Percentiles rank a stretch among this genome's conserved stretches.
Conservation (phyloP, 148 eudicot species). For the Chenopodium suecicum region DNA sequence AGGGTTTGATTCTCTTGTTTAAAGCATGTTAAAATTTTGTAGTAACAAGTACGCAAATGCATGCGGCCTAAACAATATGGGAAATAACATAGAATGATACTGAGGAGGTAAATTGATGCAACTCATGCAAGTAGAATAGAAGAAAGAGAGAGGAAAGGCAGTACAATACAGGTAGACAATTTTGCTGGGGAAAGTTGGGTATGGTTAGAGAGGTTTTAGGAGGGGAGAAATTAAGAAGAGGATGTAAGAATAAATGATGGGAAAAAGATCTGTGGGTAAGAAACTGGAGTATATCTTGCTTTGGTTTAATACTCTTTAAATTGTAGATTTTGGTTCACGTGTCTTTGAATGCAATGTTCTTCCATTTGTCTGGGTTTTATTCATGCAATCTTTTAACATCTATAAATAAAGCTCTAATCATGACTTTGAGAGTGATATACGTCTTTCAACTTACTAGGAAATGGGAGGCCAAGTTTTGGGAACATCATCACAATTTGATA, state of each 20-base stretch:
- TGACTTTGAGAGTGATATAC: neutral
- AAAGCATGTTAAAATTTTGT: neutral
- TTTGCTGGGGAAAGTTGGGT: neutral
- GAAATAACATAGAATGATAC: neutral
- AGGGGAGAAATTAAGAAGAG: neutral
- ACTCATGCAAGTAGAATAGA: neutral
- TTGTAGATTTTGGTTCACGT: neutral
- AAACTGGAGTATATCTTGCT: neutral
- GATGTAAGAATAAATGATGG: too few species aligned
- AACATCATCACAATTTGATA: conserved; percentile 85
- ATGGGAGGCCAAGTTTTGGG: conserved; percentile 78
- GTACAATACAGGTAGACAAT: neutral
- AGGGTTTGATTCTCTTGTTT: neutral
- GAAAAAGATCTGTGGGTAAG: neutral
- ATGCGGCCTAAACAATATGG: neutral
- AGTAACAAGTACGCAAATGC: neutral
- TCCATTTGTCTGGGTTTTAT: neutral
- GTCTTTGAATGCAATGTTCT: neutral
- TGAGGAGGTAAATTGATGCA: neutral
- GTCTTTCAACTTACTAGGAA: conserved; percentile 45
- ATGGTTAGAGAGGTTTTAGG: neutral
- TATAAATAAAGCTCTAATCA: neutral
- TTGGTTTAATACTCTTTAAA: neutral
- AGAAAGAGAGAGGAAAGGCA: neutral
- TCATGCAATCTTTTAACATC: neutral